Conservation (phyloP, 2,329 filamentous ascomycete species). For the Talaromyces rugulosus region DNA sequence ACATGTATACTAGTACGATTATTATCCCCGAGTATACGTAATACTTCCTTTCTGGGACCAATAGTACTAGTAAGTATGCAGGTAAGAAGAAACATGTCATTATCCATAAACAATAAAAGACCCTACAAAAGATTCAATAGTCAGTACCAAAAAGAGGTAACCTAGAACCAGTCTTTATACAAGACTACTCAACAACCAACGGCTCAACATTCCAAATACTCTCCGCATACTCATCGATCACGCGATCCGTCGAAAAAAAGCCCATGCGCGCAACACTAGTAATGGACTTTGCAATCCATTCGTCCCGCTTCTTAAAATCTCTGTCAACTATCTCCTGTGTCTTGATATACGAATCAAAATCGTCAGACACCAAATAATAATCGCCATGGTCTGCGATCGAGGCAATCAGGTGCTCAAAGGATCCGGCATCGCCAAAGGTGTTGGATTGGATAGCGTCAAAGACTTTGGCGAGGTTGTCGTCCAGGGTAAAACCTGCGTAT, state of each 20-base stretch:
- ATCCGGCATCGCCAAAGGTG: conserved; percentile 71
- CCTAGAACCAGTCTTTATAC: background rate
- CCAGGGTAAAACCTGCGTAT: conserved; percentile 74
- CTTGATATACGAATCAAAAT: conserved; percentile 91
- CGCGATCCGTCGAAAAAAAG: conserved; percentile 92
- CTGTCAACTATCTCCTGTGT: conserved; percentile 89
- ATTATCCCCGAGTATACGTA: background rate
- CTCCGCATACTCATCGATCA: conserved; percentile 96
- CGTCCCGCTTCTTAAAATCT: conserved; percentile 85
- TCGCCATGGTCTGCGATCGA: conserved; percentile 90
- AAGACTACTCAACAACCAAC: conserved; percentile 41
- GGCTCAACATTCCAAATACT: conserved; percentile 97
- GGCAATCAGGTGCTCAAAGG: conserved; percentile 78
- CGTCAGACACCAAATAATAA: conserved; percentile 95
- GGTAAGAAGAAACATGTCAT: background rate
- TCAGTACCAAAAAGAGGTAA: background rate
- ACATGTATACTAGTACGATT: background rate
- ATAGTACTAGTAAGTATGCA: background rate
- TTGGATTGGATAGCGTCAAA: conserved; percentile 77
- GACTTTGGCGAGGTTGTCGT: conserved; percentile 71
- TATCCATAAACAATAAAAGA: background rate
- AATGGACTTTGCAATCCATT: conserved; percentile 89
- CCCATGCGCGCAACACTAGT: conserved; percentile 88
- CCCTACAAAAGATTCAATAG: background rate
- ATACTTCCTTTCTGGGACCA: background rate